Conservation (phyloP, 352 stramenopile species). For the Phytophthora fragariaefolia region DNA sequence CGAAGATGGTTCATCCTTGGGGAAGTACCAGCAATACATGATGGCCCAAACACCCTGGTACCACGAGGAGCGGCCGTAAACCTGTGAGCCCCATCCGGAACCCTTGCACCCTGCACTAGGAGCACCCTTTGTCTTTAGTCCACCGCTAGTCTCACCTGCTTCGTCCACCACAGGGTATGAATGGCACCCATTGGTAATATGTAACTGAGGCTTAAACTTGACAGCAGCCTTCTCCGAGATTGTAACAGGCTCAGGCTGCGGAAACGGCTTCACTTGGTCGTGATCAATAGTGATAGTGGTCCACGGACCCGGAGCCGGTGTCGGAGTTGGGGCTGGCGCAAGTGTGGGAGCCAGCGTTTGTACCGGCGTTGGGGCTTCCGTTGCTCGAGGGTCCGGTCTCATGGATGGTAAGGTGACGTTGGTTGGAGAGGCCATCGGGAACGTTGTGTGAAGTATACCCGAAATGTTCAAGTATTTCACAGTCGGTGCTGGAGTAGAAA, state of each 20-base stretch:
- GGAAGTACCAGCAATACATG: constrained; percentile 49
- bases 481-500: neutral
- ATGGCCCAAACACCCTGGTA: constrained; percentile 28
- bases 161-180: constrained; percentile 25
- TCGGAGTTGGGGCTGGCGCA: constrained; percentile 10
- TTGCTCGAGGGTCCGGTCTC: constrained; percentile 11
- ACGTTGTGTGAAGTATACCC: neutral
- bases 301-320: constrained; percentile 14
- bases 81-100: constrained; percentile 35
- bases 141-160: constrained; percentile 14
- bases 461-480: constrained; percentile 10
- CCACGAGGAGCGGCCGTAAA: constrained; percentile 31
- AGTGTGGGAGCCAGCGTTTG: constrained; percentile 1
- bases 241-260: constrained; percentile 17
- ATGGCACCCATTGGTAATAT: constrained; percentile 29
- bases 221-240: constrained; percentile 24
- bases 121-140: constrained; percentile 19
- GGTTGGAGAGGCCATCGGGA: neutral
- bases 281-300: constrained; percentile 13
- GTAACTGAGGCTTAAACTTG: constrained; percentile 24
- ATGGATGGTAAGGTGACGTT: neutral
- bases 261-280: constrained; percentile 22
- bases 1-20: constrained; percentile 41
- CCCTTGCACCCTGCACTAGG: constrained; percentile 30
- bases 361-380: constrained; percentile 7